phyloP scores from a whole-genome alignment of 2,329 filamentous ascomycete species.

The Periconia sp. region DNA sequence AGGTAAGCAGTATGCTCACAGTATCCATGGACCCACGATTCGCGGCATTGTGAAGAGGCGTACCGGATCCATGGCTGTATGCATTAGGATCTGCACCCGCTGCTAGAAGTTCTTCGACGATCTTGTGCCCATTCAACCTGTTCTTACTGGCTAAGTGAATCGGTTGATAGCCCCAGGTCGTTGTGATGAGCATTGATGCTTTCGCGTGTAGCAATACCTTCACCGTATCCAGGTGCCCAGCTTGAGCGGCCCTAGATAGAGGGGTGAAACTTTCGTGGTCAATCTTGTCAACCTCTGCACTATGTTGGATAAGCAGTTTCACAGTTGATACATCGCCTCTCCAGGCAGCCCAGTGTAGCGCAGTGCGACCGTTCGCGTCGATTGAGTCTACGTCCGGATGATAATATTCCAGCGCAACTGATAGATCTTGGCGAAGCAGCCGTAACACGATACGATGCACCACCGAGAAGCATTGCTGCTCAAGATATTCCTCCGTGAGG shows the following conservation, averaged over 20 bases:
- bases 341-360: constrained; percentile 11
- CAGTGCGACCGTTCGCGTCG: constrained; percentile 9
- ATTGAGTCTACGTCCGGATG: constrained; percentile 3
- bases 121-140: not conserved
- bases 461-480: constrained; percentile 5
- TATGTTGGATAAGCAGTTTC: constrained; percentile 5
- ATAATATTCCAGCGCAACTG: constrained; percentile 3
- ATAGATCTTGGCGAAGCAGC: not conserved
- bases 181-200: not conserved
- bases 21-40: constrained; percentile 1
- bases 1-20: not conserved
- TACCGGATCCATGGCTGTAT: not conserved
- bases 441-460: constrained; percentile 8
- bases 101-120: not conserved
- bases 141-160: constrained; percentile 5
- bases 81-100: constrained; percentile 1
- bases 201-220: not conserved
- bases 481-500: constrained; percentile 1
- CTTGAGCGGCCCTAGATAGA: constrained; percentile 8
- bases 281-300: constrained; percentile 5
- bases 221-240: not conserved
- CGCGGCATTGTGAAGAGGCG: constrained; percentile 2
- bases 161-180: constrained; percentile 2
- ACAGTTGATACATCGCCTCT: constrained; percentile 4
- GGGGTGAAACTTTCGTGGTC: constrained; percentile 8